A percentile compares a stretch with the other conserved stretches of the same genome.
phyloP scores from a whole-genome alignment of 495 filamentous ascomycete species.

The Trichodelitschia bisporula region DNA sequence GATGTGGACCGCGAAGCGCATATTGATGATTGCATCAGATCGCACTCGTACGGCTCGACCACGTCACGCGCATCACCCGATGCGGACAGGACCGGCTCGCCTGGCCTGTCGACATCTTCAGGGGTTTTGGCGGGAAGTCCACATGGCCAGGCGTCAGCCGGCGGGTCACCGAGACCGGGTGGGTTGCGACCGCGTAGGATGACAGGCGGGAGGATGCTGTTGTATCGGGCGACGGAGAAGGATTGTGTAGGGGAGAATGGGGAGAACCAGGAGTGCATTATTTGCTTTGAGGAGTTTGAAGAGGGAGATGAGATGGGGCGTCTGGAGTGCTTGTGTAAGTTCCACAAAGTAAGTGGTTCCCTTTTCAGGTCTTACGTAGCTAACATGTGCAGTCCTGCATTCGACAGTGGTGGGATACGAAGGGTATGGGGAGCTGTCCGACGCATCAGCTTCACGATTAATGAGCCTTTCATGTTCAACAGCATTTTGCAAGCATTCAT shows the following conservation, averaged over 20 bases:
- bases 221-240: slow-evolving; percentile 75
- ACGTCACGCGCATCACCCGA: too few species aligned
- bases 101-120: too few species aligned
- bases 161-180: background rate
- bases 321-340: slow-evolving; percentile 81
- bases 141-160: slow-evolving; percentile 5
- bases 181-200: slow-evolving; percentile 1
- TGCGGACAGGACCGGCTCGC: too few species aligned
- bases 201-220: slow-evolving; percentile 23
- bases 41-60: slow-evolving; percentile 1
- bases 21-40: slow-evolving; percentile 45
- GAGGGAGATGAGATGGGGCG: slow-evolving; percentile 60
- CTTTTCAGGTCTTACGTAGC: background rate
- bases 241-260: slow-evolving; percentile 56
- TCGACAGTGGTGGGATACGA: slow-evolving; percentile 17
- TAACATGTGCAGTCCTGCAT: slow-evolving; percentile 11
- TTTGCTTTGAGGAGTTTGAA: slow-evolving; percentile 91
- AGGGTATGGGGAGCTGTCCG: slow-evolving; percentile 17
- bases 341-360: slow-evolving; percentile 31
- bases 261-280: slow-evolving; percentile 48
- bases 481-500: too few species aligned
- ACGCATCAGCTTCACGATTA: slow-evolving; percentile 16
- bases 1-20: slow-evolving; percentile 48
- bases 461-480: too few species aligned
- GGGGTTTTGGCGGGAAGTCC: too few species aligned